Base-by-base conservation (phyloP, 352 stramenopile genomes). In the Globisporangium orthogonon region DNA sequence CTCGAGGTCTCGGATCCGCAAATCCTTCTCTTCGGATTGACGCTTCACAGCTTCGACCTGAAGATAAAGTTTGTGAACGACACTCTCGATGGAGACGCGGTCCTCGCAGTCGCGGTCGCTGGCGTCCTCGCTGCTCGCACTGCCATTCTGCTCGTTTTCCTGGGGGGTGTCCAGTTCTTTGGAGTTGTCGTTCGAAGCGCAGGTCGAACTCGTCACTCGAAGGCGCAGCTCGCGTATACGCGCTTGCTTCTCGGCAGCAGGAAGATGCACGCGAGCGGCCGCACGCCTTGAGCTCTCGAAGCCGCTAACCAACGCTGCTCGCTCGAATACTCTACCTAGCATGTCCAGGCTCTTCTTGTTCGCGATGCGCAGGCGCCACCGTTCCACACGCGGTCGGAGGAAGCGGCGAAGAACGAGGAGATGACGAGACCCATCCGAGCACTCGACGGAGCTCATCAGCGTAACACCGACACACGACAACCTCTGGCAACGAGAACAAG, bases 1-100 rank as follows among this genome's bases (percentile, higher is more conserved):
- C 49, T 76, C 61, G 7, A 81, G 58, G 35, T 70, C 53, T 2
- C 35, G 33, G 39, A 81, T 70, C 10, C 47, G 63, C 3, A 45
- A 31, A 30, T 67, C 67, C 39, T 68, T 69, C 1, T 15, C 52
- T 11, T 35, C 10, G 0, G 30, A 35, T 11, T 64, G 35, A 2
- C 41, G 48, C 4, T 49, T 62, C 4, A 52, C 18, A 3, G 50
- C 52, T 39, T 72, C 49, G 2, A 76, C 40, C 55, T 66, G 65
- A 4, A 53, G 17, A 28, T 63, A 56, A 4, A 81, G 72, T 41
- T 65, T 50, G 31, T 67, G 57, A 33, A 80, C 66, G 30, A 80
- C 69, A 2, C 56, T 56, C 33, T 77, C 69, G 17, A 70, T 47
- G 1, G 63, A 71, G 14, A 69, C 66, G n/a, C 56, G 66, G 28